A percentile compares a stretch with the other conserved stretches of the same genome.
These are phyloP conservation scores for Brasenia schreberi DNA, from an alignment of 164 flowering plant genomes.

Conservation along the genomic window DNA sequence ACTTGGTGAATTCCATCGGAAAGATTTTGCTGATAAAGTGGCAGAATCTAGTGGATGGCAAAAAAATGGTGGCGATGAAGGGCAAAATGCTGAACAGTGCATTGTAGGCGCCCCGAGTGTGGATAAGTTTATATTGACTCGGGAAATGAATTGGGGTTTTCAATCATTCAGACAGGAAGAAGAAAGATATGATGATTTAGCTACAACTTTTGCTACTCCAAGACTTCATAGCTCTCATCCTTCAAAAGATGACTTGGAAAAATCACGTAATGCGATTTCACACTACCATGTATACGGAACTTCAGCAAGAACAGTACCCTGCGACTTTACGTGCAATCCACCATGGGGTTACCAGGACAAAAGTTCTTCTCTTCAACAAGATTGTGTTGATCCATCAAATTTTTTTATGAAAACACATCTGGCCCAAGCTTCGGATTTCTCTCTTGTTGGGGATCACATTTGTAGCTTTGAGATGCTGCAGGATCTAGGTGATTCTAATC, in stretches of 20 bases:
- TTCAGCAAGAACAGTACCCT: slow-evolving; percentile 16
- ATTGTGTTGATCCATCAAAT: no score
- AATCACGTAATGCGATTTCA: slow-evolving; percentile 10
- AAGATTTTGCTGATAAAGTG: no score
- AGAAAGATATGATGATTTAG: slow-evolving; percentile 7
- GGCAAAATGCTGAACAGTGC: slow-evolving; percentile 27
- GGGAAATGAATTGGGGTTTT: slow-evolving; percentile 17
- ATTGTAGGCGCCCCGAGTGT: slow-evolving; percentile 40
- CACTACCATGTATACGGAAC: slow-evolving; percentile 8
- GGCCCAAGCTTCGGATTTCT: no score
- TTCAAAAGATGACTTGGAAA: slow-evolving; percentile 10
- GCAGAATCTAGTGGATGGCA: no score
- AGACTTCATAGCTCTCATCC: slow-evolving; percentile 15
- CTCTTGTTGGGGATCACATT: no score
- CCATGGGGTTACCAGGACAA: no score
- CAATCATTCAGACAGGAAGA: no score
- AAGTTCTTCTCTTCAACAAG: no score
- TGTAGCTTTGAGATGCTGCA: neutral
- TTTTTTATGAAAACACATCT: no score
- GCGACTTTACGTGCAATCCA: neutral
- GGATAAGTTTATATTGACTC: slow-evolving; percentile 63
- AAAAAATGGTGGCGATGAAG: slow-evolving; percentile 46
- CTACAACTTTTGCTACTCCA: slow-evolving; percentile 14
- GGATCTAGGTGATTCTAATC: slow-evolving; percentile 14
- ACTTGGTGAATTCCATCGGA: no score